Conservation (phyloP, 1,139 yeast genomes). For the Kluyveromyces sp. region DNA sequence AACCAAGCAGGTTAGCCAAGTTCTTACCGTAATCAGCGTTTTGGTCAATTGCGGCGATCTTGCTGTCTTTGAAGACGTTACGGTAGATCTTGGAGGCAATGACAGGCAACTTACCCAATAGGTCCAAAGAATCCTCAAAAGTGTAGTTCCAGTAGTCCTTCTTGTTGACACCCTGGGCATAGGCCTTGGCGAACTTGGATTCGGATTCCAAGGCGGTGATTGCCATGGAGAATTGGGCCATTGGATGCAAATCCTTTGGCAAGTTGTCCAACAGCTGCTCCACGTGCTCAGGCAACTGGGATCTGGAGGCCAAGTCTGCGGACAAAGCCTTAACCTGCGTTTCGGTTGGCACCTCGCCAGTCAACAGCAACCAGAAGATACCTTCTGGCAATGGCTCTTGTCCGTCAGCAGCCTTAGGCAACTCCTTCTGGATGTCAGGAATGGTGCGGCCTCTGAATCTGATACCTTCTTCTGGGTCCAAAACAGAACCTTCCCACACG, state of each 20-base stretch:
- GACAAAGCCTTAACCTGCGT: conserved; percentile 47
- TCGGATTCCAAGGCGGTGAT: conserved; percentile 54
- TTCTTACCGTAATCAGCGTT: conserved; percentile 87
- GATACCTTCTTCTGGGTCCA: conserved; percentile 97
- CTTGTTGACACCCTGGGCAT: conserved; percentile 61
- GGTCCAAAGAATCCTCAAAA: conserved; percentile 56
- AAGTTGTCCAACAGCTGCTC: conserved; percentile 45
- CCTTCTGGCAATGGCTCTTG: conserved; percentile 66
- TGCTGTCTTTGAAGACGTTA: conserved; percentile 48
- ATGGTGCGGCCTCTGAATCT: conserved; percentile 97
- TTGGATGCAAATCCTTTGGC: conserved; percentile 56
- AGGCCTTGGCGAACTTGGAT: conserved; percentile 61
- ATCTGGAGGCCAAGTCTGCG: conserved; percentile 51
- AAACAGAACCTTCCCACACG: conserved; percentile 98
- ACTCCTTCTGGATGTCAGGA: conserved; percentile 86
- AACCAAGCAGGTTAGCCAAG: conserved; percentile 79
- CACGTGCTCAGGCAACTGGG: conserved; percentile 51
- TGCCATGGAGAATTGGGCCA: conserved; percentile 67
- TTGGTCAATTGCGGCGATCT: conserved; percentile 59
- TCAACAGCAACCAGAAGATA: conserved; percentile 54
- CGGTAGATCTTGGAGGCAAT: conserved; percentile 63
- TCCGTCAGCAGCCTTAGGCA: conserved; percentile 84
- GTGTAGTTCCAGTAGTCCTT: conserved; percentile 64
- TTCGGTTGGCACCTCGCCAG: conserved; percentile 57
- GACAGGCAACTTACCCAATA: conserved; percentile 59